Evolutionary conservation across 75 land plant species (phyloP).

Genomic region (Larix kaempferi): DNA sequence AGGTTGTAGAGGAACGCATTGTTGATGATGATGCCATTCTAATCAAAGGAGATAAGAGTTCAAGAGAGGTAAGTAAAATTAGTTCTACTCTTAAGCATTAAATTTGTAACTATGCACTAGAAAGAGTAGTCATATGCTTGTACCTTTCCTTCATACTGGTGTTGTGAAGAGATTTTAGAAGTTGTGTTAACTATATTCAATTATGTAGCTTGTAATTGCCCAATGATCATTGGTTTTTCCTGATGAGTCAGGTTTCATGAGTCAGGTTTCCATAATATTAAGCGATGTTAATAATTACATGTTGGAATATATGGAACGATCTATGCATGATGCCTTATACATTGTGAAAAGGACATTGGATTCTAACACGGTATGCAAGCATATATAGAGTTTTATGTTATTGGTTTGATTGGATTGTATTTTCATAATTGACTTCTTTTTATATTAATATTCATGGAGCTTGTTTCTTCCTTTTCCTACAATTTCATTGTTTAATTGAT

Average conservation of each 20-base stretch:
- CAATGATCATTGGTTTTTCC: too few relatives aligned
- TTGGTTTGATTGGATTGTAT: too few relatives aligned
- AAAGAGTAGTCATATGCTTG: neutral
- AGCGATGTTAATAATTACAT: conserved; percentile 86
- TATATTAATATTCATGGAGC: neutral
- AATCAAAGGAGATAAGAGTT: conserved; percentile 75
- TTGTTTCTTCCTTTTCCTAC: neutral
- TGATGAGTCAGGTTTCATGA: too few relatives aligned
- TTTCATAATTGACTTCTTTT: neutral
- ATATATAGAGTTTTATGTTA: too few relatives aligned
- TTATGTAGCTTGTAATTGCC: neutral
- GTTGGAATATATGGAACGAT: too few relatives aligned
- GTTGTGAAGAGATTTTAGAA: neutral
- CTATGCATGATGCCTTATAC: conserved; percentile 26
- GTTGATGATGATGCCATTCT: conserved; percentile 82
- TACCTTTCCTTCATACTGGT: neutral
- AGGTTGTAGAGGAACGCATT: conserved; percentile 83
- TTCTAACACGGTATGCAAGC: conserved; percentile 62
- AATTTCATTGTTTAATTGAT: neutral
- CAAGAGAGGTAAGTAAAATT: conserved; percentile 57
- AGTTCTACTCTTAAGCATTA: neutral
- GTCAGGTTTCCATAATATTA: conserved; percentile 37
- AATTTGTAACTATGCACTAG: neutral
- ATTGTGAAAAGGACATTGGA: conserved; percentile 92
- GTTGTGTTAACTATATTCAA: neutral